Base-by-base conservation (phyloP, 2,329 filamentous ascomycete species). In the Colletotrichum liaoningense region DNA sequence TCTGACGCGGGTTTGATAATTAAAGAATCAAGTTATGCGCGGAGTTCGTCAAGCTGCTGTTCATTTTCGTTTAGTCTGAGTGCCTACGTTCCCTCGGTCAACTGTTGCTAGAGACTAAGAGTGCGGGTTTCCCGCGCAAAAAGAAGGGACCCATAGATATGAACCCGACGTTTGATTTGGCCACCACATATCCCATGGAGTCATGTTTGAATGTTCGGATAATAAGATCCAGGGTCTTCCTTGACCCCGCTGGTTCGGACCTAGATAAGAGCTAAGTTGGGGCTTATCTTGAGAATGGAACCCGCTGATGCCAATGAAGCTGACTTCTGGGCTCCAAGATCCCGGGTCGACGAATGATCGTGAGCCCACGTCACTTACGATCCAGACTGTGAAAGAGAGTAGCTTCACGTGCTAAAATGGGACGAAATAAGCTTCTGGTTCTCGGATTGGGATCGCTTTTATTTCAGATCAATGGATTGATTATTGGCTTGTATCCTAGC, bases 101-200 rank as follows among this genome's bases (percentile, higher is more conserved):
- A 67, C 0, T 28, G 8, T 49, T n/a, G 38, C 6, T 5, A 38
- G 35, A 14, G 12, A 38, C 35, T 14, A 6, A 38, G 1, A 38
- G 12, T 16, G 55, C 16, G 5, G 1, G 24, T 60, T 62, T 55
- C 56, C 68, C 68, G 68, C 68, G 68, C 68, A 71, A 67, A 62
- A 49, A 16, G 1, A 5, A 52, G 30, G 46, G 46, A 38, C 24
- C 67, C 67, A 69, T 65, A 57, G 67, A 69, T 69, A 69, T 26
- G 30, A 35, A 3, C 2, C 19, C 52, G 4, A 0, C 5, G 24
- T 28, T 26, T 33, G 49, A 64, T 46, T 64, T 56, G 59, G 66
- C 33, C 22, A 7, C 22, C n/a, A 19, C 19, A 24, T 49, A 28
- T 55, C 26, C 16, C 24, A 7, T 12, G 19, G 7, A 16, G 38